phyloP scores from a whole-genome alignment of 768 basidiomycete genomes.

The Boletus fagicola region DNA sequence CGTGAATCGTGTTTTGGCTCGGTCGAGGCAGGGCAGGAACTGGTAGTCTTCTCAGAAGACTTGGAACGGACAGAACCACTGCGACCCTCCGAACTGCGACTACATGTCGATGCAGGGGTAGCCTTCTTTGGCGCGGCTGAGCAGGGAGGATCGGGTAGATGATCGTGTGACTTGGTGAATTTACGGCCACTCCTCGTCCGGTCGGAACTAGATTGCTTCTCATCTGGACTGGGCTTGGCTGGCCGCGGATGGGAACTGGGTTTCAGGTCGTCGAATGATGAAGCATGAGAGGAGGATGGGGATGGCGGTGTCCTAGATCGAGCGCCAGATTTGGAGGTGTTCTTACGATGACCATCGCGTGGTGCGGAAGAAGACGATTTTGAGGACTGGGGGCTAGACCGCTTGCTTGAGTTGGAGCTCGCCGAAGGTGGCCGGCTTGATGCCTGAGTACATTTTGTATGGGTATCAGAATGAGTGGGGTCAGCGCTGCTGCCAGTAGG shows the following conservation, averaged over 20 bases:
- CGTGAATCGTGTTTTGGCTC: slow-evolving; percentile 8
- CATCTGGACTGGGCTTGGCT: slow-evolving; percentile 13
- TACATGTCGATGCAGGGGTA: slow-evolving; percentile 9
- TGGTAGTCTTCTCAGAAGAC: slow-evolving; percentile 13
- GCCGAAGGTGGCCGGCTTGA: slow-evolving; percentile 34
- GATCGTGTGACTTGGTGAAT: slow-evolving; percentile 24
- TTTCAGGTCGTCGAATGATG: slow-evolving; percentile 16
- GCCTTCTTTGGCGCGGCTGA: slow-evolving; percentile 12
- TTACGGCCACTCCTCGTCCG: slow-evolving; percentile 19
- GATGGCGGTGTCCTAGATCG: slow-evolving; percentile 15
- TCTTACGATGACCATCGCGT: slow-evolving; percentile 11
- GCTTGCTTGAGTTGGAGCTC: slow-evolving; percentile 28
- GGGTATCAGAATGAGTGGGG: slow-evolving; percentile 22
- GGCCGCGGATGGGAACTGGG: slow-evolving; percentile 15
- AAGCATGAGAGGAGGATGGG: slow-evolving; percentile 7
- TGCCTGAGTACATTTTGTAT: slow-evolving; percentile 24
- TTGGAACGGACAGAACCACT: slow-evolving; percentile 11
- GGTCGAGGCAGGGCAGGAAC: not conserved
- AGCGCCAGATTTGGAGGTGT: slow-evolving; percentile 10
- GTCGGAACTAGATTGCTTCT: slow-evolving; percentile 17
- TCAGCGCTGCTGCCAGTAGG: slow-evolving; percentile 20
- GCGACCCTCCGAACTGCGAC: slow-evolving; percentile 12
- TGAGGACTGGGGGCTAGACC: slow-evolving; percentile 12
- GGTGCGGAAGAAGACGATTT: slow-evolving; percentile 12
- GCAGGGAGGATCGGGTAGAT: slow-evolving; percentile 18